Percentiles rank a stretch among this genome's conserved stretches.
Conservation (phyloP, 805 yeast genomes). For the Cyberlindnera meyerae region DNA sequence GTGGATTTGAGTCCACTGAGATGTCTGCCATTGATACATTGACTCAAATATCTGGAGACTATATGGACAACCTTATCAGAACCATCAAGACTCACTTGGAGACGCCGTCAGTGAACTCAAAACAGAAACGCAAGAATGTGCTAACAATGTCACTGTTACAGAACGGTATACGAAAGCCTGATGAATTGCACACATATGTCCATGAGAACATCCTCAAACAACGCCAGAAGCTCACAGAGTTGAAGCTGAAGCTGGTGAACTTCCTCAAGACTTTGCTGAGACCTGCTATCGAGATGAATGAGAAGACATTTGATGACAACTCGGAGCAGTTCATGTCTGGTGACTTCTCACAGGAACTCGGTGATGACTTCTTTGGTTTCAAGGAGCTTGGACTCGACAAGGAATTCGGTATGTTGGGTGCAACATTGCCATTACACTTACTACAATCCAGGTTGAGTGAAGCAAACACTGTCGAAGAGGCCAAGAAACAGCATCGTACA, state of each 20-base stretch:
- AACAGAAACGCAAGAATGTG: slow-evolving; percentile 38
- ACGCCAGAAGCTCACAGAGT: slow-evolving; percentile 61
- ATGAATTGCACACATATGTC: slow-evolving; percentile 66
- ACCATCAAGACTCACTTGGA: slow-evolving; percentile 71
- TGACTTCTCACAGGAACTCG: slow-evolving; percentile 87
- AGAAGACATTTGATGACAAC: slow-evolving; percentile 77
- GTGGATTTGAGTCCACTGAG: slow-evolving; percentile 85
- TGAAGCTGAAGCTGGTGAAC: slow-evolving; percentile 58
- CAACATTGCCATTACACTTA: slow-evolving; percentile 85
- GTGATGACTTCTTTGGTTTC: slow-evolving; percentile 98
- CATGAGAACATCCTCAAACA: slow-evolving; percentile 70
- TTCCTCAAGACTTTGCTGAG: slow-evolving; percentile 78
- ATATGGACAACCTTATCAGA: slow-evolving; percentile 66
- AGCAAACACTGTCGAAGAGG: slow-evolving; percentile 41
- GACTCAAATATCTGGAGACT: slow-evolving; percentile 79
- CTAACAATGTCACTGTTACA: slow-evolving; percentile 65
- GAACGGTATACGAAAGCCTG: slow-evolving; percentile 81
- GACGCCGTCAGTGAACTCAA: slow-evolving; percentile 38
- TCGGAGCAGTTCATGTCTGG: slow-evolving; percentile 94
- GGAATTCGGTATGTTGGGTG: slow-evolving; percentile 79
- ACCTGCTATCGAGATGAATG: slow-evolving; percentile 71
- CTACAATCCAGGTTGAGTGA: slow-evolving; percentile 71
- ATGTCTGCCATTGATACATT: slow-evolving; percentile 71
- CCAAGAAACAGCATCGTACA: slow-evolving; percentile 51
- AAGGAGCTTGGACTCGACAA: slow-evolving; percentile 88